Evolutionary conservation across 163 green algal genomes (phyloP).

Genomic region (Chlorella variabilis): DNA sequence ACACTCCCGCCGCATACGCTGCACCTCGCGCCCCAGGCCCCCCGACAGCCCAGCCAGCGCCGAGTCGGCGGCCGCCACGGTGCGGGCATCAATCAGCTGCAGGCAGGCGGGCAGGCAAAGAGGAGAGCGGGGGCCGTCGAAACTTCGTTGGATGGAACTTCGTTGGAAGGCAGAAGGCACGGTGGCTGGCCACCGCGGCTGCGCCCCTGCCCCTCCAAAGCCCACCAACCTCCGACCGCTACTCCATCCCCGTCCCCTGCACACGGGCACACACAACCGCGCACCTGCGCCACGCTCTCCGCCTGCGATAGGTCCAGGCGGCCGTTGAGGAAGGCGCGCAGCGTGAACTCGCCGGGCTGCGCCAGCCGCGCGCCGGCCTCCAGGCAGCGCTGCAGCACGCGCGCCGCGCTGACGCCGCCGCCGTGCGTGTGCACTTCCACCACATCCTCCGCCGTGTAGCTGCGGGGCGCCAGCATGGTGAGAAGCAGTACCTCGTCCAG

Average conservation of each 20-base stretch:
- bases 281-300: constrained; percentile 79
- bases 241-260: too few relatives aligned
- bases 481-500: constrained; percentile 90
- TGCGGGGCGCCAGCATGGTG: constrained; percentile 83
- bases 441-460: constrained; percentile 96
- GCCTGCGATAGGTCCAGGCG: constrained; percentile 92
- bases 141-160: too few relatives aligned
- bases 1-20: constrained; percentile 33
- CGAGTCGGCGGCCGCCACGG: constrained; percentile 83
- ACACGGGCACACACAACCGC: too few relatives aligned
- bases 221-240: too few relatives aligned
- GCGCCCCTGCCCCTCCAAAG: too few relatives aligned
- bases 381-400: constrained; percentile 82
- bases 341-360: constrained; percentile 93
- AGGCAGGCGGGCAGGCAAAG: neutral
- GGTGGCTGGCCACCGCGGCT: too few relatives aligned
- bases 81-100: constrained; percentile 82
- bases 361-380: constrained; percentile 81
- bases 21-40: constrained; percentile 47
- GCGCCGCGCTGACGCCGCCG: constrained; percentile 79
- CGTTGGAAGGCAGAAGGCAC: too few relatives aligned
- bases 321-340: constrained; percentile 96
- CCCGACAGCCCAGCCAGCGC: constrained; percentile 85
- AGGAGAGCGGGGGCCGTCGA: too few relatives aligned
- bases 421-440: constrained; percentile 96